Conservation (phyloP, 2,329 filamentous ascomycete genomes). For the Fusarium sp. region DNA sequence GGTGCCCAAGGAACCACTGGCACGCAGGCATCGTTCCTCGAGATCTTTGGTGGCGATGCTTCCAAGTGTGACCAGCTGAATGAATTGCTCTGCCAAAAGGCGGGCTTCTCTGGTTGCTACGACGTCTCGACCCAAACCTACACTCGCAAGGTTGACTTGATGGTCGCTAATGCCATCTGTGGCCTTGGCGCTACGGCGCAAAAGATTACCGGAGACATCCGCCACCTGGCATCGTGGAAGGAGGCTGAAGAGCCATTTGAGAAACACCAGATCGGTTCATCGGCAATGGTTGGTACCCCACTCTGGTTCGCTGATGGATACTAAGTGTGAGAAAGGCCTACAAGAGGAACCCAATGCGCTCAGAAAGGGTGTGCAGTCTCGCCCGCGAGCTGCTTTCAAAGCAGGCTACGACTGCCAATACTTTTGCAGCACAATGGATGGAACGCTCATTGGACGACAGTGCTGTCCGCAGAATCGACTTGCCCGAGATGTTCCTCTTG, state of each 20-base stretch:
- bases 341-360: constrained; percentile 58
- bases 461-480: neutral
- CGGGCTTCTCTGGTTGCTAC: constrained; percentile 67
- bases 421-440: neutral
- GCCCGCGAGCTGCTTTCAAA: constrained; percentile 63
- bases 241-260: constrained; percentile 88
- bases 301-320: too few species aligned
- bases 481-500: constrained; percentile 1
- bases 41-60: constrained; percentile 63
- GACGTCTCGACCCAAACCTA: constrained; percentile 75
- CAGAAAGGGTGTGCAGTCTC: constrained; percentile 63
- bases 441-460: neutral
- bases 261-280: constrained; percentile 19
- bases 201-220: constrained; percentile 82
- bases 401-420: constrained; percentile 53
- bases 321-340: too few species aligned
- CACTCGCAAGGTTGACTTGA: constrained; percentile 86
- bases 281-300: neutral
- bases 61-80: constrained; percentile 70
- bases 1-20: constrained; percentile 65
- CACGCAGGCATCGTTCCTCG: constrained; percentile 81
- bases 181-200: constrained; percentile 83
- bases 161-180: constrained; percentile 84
- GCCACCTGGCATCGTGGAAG: constrained; percentile 82
- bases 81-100: constrained; percentile 68